A percentile compares a stretch with the other conserved stretches of the same genome.
phyloP scores from a whole-genome alignment of 805 yeast genomes.

The Yarrowia sp. region DNA sequence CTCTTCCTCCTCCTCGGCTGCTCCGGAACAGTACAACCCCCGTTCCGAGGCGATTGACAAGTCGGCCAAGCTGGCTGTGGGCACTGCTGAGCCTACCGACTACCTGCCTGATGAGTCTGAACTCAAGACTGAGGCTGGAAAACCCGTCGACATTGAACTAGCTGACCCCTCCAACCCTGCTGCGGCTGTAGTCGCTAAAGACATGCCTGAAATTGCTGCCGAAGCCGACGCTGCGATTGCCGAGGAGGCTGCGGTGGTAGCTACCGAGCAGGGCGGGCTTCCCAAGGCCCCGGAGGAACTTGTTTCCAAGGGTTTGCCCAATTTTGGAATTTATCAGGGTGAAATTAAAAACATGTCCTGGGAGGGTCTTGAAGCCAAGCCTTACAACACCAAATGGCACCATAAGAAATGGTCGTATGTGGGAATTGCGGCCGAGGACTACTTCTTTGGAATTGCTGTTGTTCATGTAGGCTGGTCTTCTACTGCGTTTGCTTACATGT shows the following conservation, averaged over 20 bases:
- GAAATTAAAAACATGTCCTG: slow-evolving; percentile 3
- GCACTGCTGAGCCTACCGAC: slow-evolving; percentile 10
- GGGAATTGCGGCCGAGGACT: slow-evolving; percentile 2
- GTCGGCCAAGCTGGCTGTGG: slow-evolving; percentile 7
- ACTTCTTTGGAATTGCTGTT: slow-evolving; percentile 12
- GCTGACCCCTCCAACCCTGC: slow-evolving; percentile 12
- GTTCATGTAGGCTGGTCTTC: slow-evolving; percentile 23
- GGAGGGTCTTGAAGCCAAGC: slow-evolving; percentile 22
- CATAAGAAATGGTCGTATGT: slow-evolving; percentile 23
- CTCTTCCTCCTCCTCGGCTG: background rate
- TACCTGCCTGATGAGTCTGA: background rate
- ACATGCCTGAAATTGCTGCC: slow-evolving; percentile 14
- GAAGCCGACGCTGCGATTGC: slow-evolving; percentile 14
- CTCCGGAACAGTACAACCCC: background rate
- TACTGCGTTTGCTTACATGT: slow-evolving; percentile 24
- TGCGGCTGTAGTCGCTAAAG: background rate
- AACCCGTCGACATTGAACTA: slow-evolving; percentile 7
- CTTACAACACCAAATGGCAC: slow-evolving; percentile 21
- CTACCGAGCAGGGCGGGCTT: background rate
- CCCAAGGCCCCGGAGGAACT: slow-evolving; percentile 20
- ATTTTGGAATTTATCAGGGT: slow-evolving; percentile 20
- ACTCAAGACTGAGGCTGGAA: background rate
- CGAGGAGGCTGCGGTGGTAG: slow-evolving; percentile 12
- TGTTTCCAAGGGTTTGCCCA: slow-evolving; percentile 22
- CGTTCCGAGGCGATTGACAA: background rate